These are phyloP conservation scores for Chytriomyces sp. DNA, from an alignment of 192 early-diverging fungal genomes.

Conservation along the genomic window DNA sequence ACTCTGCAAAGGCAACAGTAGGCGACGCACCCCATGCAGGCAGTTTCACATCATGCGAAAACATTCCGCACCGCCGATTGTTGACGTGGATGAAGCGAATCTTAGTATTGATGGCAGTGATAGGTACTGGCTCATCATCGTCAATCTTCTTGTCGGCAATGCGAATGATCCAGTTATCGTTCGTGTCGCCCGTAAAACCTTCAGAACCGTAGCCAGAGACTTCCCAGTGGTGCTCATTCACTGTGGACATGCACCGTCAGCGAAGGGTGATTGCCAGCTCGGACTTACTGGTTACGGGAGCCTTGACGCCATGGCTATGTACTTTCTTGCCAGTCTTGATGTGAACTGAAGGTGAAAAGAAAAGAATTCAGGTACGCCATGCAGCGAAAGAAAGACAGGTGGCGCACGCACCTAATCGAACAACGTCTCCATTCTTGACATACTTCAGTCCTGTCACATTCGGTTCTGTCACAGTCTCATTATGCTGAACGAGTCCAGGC, in stretches of 20 bases:
- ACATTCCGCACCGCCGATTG: constrained; percentile 71
- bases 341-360: constrained; percentile 31
- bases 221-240: constrained; percentile 53
- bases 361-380: neutral
- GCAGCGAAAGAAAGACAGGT: neutral
- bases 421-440: constrained; percentile 71
- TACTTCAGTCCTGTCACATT: constrained; percentile 32
- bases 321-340: constrained; percentile 42
- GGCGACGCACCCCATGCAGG: constrained; percentile 73
- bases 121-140: constrained; percentile 46
- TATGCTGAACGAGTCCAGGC: constrained; percentile 40
- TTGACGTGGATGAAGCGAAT: constrained; percentile 79
- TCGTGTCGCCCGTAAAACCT: constrained; percentile 80
- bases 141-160: constrained; percentile 67
- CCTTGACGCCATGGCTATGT: constrained; percentile 46
- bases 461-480: constrained; percentile 30
- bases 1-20: no score
- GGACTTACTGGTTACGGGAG: neutral
- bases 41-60: constrained; percentile 70
- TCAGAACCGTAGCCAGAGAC: constrained; percentile 53
- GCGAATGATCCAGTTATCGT: constrained; percentile 90
- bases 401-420: constrained; percentile 59
- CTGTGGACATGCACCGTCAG: constrained; percentile 28
- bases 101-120: constrained; percentile 60
- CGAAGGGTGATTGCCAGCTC: no score